A percentile compares a stretch with the other conserved stretches of the same genome.
Evolutionary conservation across 176 grass and related monocot genomes (phyloP).

Genomic region (Coix lacrymajobi): DNA sequence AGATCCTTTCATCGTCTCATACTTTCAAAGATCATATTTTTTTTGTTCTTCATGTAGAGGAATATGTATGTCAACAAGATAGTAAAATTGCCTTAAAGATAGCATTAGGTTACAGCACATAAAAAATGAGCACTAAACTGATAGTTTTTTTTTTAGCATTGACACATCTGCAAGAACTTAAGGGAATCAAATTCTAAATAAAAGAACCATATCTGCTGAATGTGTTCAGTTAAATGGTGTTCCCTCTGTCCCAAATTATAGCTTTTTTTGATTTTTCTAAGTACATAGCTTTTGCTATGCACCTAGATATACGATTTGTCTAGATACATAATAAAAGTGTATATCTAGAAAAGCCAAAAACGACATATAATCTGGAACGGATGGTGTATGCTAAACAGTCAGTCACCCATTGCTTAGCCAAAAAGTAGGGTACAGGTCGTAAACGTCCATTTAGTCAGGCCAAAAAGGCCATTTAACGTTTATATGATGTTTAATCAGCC

Average conservation of each 20-base stretch:
- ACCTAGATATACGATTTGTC: neutral
- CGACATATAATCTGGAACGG: neutral
- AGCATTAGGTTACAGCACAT: neutral
- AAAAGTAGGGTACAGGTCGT: neutral
- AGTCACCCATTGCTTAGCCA: neutral
- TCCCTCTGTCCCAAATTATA: neutral
- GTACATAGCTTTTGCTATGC: neutral
- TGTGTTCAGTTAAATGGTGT: neutral
- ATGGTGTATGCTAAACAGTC: neutral
- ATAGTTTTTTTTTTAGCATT: neutral
- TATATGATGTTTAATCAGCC: neutral
- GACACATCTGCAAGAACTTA: neutral
- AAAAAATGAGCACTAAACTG: neutral
- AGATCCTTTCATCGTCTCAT: neutral
- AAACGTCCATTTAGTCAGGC: neutral
- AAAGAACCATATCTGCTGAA: conserved; percentile 12
- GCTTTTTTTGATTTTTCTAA: neutral
- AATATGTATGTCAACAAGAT: neutral
- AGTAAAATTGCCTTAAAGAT: neutral
- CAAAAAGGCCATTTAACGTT: neutral
- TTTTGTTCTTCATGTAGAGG: neutral
- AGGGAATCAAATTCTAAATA: neutral
- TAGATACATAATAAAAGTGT: neutral
- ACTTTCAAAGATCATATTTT: neutral
- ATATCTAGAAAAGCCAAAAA: neutral